Conservation (phyloP, 139 green algal genomes). For the Auxenochlorella protothecoides region DNA sequence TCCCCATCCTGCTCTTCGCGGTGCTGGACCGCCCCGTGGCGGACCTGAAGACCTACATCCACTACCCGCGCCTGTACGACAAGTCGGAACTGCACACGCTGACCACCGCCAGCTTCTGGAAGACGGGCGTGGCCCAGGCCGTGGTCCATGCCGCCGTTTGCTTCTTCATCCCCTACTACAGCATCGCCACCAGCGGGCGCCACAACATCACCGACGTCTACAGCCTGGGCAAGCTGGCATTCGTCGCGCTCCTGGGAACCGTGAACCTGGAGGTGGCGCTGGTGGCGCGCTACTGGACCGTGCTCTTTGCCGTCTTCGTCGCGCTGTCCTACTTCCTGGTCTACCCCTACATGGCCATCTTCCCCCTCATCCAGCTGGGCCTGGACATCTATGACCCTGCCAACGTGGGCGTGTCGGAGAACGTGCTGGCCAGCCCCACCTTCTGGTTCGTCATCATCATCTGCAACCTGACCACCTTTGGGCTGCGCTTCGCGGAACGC, state of each 20-base stretch:
- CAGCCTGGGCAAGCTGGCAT: constrained; percentile 35
- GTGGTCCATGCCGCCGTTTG: constrained; percentile 31
- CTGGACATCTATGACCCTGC: constrained; percentile 31
- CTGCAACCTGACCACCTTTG: constrained; percentile 29
- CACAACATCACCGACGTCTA: constrained; percentile 41
- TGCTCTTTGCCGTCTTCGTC: constrained; percentile 36
- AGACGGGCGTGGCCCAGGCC: constrained; percentile 35
- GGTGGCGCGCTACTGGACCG: constrained; percentile 58
- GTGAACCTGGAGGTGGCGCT: constrained; percentile 57
- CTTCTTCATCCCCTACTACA: constrained; percentile 56
- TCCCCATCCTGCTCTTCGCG: constrained; percentile 72
- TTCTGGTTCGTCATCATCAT: constrained; percentile 44
- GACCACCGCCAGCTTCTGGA: constrained; percentile 44
- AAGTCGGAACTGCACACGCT: constrained; percentile 25
- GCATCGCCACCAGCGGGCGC: constrained; percentile 13
- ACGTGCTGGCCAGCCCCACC: constrained; percentile 22
- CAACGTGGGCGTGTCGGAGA: constrained; percentile 32
- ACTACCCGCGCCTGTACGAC: constrained; percentile 54
- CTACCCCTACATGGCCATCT: constrained; percentile 53
- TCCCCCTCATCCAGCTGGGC: constrained; percentile 32
- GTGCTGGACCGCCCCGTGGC: constrained; percentile 59
- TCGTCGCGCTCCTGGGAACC: constrained; percentile 43
- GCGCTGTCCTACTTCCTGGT: constrained; percentile 50
- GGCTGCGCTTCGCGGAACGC: constrained; percentile 31
- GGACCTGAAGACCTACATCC: constrained; percentile 28